These are phyloP conservation scores for Ceratocystis albifundus DNA, from an alignment of 2,329 filamentous ascomycete species.

Conservation along the genomic window DNA sequence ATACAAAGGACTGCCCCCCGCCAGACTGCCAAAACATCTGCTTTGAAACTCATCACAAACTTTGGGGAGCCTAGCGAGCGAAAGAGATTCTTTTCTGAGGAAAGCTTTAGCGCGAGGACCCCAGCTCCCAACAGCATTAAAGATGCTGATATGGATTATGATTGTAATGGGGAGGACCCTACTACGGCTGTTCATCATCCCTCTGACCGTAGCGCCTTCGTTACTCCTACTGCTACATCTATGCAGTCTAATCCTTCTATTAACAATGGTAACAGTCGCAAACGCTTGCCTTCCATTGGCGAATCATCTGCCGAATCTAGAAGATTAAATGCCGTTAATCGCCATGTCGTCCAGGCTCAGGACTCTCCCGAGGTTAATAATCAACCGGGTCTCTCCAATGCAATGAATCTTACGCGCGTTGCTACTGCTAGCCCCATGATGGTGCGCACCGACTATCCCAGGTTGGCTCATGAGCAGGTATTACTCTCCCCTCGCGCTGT, in stretches of 20 bases:
- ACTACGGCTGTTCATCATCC: conserved; percentile 58
- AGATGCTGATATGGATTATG: conserved; percentile 57
- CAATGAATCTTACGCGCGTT: conserved; percentile 47
- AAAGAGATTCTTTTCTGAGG: conserved; percentile 49
- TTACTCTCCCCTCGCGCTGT: conserved; percentile 51
- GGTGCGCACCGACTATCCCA: conserved; percentile 39
- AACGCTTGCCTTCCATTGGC: conserved; percentile 66
- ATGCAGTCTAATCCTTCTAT: conserved; percentile 45
- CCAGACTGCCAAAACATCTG: conserved; percentile 64
- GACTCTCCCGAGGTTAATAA: conserved; percentile 11
- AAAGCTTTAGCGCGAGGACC: conserved; percentile 49
- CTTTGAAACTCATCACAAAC: conserved; percentile 82
- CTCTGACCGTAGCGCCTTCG: conserved; percentile 55
- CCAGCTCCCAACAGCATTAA: conserved; percentile 41
- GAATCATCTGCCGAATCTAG: conserved; percentile 33
- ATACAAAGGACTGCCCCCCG: conserved; percentile 44
- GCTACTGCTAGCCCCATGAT: conserved; percentile 58
- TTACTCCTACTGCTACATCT: conserved; percentile 58
- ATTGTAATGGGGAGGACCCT: conserved; percentile 44
- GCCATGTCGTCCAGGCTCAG: conserved; percentile 9
- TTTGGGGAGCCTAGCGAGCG: conserved; percentile 57
- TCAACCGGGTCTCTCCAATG: conserved; percentile 29
- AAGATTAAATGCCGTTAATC: conserved; percentile 1
- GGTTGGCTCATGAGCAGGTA: conserved; percentile 30
- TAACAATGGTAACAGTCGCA: conserved; percentile 39